Evolutionary conservation across 139 green algal species (phyloP).

Genomic region (Pseudopediastrum boryanum): DNA sequence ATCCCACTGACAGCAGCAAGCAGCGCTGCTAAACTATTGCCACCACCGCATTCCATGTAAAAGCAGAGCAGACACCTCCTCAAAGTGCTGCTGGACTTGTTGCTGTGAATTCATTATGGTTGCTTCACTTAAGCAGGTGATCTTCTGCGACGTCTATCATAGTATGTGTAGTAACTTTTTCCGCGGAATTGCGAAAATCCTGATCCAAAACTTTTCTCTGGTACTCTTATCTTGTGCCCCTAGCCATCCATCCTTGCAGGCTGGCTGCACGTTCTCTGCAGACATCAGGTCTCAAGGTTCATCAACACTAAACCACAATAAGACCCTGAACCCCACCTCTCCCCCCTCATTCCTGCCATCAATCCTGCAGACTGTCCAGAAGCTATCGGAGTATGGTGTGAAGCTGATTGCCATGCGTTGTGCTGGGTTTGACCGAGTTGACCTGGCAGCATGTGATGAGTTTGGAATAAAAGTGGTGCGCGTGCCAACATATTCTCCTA

Average conservation of each 20-base stretch:
- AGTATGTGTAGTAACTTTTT: no score
- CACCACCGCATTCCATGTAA: not conserved
- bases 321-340: not conserved
- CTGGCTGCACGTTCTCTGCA: not conserved
- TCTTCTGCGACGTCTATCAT: not conserved
- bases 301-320: not conserved
- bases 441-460: constrained; percentile 52
- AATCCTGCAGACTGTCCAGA: constrained; percentile 46
- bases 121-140: not conserved
- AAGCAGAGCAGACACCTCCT: not conserved
- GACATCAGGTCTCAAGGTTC: not conserved
- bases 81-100: not conserved
- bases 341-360: not conserved
- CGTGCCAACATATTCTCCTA: constrained; percentile 76
- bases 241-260: not conserved
- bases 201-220: not conserved
- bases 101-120: not conserved
- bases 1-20: not conserved
- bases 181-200: not conserved
- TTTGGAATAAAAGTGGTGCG: constrained; percentile 56
- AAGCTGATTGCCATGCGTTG: constrained; percentile 77
- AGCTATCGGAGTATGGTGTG: constrained; percentile 62
- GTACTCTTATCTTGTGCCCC: not conserved
- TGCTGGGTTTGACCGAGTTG: constrained; percentile 75
- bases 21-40: not conserved